phyloP scores from a whole-genome alignment of 1,284 basidiomycete genomes.

The Apiotrichum brassicae region DNA sequence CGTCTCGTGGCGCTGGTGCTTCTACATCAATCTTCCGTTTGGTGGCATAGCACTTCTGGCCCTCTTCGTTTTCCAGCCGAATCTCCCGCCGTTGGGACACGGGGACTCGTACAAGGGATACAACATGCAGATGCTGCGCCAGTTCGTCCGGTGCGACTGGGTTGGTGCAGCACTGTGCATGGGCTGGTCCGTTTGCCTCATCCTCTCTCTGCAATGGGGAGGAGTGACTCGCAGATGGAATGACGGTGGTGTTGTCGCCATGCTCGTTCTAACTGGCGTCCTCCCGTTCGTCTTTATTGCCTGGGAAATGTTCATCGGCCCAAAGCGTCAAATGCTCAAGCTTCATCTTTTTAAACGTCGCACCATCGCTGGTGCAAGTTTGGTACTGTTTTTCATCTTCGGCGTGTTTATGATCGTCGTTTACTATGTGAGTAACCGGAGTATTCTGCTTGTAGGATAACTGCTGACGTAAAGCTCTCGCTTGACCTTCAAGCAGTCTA shows the following conservation, averaged over 20 bases:
- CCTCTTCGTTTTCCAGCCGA: slow-evolving; percentile 32
- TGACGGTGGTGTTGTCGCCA: slow-evolving; percentile 42
- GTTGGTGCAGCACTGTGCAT: slow-evolving; percentile 35
- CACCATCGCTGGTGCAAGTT: slow-evolving; percentile 25
- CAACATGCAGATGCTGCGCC: slow-evolving; percentile 28
- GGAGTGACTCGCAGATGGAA: slow-evolving; percentile 45
- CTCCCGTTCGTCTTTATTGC: slow-evolving; percentile 34
- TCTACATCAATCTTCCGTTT: slow-evolving; percentile 45
- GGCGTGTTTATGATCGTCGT: slow-evolving; percentile 41
- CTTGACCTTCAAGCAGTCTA: slow-evolving; percentile 40
- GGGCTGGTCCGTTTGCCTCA: slow-evolving; percentile 34
- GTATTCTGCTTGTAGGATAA: slow-evolving; percentile 25
- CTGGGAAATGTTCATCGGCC: slow-evolving; percentile 42
- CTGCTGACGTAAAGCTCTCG: slow-evolving; percentile 19
- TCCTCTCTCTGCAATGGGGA: slow-evolving; percentile 42
- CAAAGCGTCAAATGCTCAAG: slow-evolving; percentile 45
- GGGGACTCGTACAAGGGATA: slow-evolving; percentile 37
- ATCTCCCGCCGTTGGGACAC: slow-evolving; percentile 35
- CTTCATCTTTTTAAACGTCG: slow-evolving; percentile 41
- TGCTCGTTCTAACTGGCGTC: slow-evolving; percentile 42
- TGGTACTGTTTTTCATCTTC: slow-evolving; percentile 23
- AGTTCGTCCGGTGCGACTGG: slow-evolving; percentile 42
- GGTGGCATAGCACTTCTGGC: slow-evolving; percentile 39
- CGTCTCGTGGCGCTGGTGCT: slow-evolving; percentile 43
- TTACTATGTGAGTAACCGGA: slow-evolving; percentile 30